phyloP scores from a whole-genome alignment of 192 early-diverging fungal species.

The Coemansia sp. region DNA sequence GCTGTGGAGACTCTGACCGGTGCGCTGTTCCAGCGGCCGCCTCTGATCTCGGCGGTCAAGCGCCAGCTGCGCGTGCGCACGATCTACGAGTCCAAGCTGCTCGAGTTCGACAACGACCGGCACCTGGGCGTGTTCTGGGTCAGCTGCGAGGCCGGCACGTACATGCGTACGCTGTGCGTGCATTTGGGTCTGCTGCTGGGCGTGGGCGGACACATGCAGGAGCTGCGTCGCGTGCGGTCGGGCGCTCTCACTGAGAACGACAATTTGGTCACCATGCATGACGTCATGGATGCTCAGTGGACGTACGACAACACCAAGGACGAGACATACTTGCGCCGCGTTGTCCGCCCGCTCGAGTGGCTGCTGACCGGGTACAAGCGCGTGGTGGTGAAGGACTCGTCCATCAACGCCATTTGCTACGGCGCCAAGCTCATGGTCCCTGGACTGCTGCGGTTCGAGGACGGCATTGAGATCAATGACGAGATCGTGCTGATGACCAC shows the following conservation, averaged over 20 bases:
- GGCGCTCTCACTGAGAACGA: constrained; percentile 91
- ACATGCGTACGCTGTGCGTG: constrained; percentile 99
- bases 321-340: constrained; percentile 93
- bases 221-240: constrained; percentile 94
- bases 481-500: constrained; percentile 99
- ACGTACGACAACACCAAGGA: constrained; percentile 96
- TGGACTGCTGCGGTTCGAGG: constrained; percentile 93
- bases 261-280: constrained; percentile 97
- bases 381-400: constrained; percentile 96
- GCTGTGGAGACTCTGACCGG: constrained; percentile 95
- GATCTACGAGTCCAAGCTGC: constrained; percentile 92
- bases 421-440: constrained; percentile 99
- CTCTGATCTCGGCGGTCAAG: constrained; percentile 98
- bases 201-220: constrained; percentile 99
- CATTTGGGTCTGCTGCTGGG: constrained; percentile 94
- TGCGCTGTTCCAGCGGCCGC: constrained; percentile 98
- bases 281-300: constrained; percentile 99
- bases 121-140: constrained; percentile 98
- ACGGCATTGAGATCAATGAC: constrained; percentile 92
- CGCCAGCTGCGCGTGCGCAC: constrained; percentile 98
- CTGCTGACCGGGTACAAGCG: constrained; percentile 95
- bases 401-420: constrained; percentile 99
- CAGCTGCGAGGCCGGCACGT: constrained; percentile 97
- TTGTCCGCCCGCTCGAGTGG: constrained; percentile 90
- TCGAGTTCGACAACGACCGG: constrained; percentile 96